A percentile compares a stretch with the other conserved stretches of the same genome.
phyloP scores from a whole-genome alignment of 768 basidiomycete species.

The Astraeus odoratus region DNA sequence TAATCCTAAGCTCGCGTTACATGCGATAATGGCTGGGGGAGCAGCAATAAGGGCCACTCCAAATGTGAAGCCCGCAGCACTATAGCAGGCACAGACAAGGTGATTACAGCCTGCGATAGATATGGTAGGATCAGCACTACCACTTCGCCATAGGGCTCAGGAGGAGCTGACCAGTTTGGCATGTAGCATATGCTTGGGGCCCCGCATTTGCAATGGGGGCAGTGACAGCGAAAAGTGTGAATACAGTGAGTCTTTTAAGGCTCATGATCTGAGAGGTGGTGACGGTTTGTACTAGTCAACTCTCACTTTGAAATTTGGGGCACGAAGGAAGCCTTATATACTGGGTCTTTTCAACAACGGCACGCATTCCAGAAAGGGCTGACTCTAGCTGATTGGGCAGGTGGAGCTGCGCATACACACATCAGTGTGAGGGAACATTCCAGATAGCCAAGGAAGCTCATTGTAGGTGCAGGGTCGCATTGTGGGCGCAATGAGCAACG shows the following conservation, averaged over 20 bases:
- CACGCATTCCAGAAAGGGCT: no score
- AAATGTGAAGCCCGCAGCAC: conserved; percentile 18
- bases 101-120: conserved; percentile 18
- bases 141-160: background rate
- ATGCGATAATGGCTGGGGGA: conserved; percentile 17
- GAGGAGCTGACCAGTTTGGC: conserved; percentile 18
- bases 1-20: conserved; percentile 16
- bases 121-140: no score
- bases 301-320: background rate
- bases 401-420: no score
- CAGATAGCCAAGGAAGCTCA: no score
- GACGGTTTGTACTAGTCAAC: background rate
- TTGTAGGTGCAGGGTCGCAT: no score
- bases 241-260: conserved; percentile 12
- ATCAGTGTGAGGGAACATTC: no score
- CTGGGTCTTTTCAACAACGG: no score
- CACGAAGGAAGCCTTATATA: background rate
- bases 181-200: conserved; percentile 12
- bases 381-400: no score
- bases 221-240: conserved; percentile 15
- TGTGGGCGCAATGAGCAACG: no score
- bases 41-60: conserved; percentile 14
- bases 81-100: conserved; percentile 16
- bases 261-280: conserved; percentile 15
- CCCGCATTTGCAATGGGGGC: conserved; percentile 11